phyloP scores from a whole-genome alignment of 352 stramenopile species.

The Phytophthora nicotianae region DNA sequence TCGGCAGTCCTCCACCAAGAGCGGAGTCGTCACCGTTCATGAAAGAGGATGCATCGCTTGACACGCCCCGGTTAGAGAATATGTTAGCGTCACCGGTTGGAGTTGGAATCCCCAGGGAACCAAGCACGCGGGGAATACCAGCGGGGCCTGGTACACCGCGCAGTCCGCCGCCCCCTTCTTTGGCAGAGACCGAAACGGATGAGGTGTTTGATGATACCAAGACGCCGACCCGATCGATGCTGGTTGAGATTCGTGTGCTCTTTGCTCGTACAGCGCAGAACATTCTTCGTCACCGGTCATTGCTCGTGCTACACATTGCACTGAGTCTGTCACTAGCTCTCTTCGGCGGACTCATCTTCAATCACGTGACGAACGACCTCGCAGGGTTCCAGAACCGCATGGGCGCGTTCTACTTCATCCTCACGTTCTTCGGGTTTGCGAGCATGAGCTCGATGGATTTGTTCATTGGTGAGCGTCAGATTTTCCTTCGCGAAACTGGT shows the following conservation, averaged over 20 bases:
- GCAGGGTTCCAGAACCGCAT: constrained; percentile 87
- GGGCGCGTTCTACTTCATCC: constrained; percentile 85
- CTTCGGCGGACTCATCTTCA: constrained; percentile 78
- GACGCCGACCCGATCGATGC: constrained; percentile 42
- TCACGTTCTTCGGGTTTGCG: constrained; percentile 87
- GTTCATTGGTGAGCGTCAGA: constrained; percentile 74
- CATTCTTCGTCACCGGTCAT: constrained; percentile 73
- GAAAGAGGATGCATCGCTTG: constrained; percentile 46
- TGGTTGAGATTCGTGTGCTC: constrained; percentile 72
- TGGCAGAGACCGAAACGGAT: constrained; percentile 9
- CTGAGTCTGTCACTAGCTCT: constrained; percentile 67
- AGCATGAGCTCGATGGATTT: constrained; percentile 88
- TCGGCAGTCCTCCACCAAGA: constrained; percentile 29
- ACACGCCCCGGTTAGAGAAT: constrained; percentile 51
- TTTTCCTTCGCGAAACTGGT: constrained; percentile 80
- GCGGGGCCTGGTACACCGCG: constrained; percentile 24
- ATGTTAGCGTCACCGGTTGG: constrained; percentile 34
- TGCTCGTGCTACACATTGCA: constrained; percentile 68
- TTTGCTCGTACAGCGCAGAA: constrained; percentile 74
- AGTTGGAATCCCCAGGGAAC: constrained; percentile 15
- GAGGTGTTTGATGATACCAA: constrained; percentile 6
- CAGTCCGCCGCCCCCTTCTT: constrained; percentile 27
- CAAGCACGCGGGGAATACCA: constrained; percentile 24
- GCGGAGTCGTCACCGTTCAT: constrained; percentile 66
- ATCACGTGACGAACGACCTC: constrained; percentile 81